Evolutionary conservation across 208 protist genomes (phyloP).

Genomic region (Phytomonas serpens): DNA sequence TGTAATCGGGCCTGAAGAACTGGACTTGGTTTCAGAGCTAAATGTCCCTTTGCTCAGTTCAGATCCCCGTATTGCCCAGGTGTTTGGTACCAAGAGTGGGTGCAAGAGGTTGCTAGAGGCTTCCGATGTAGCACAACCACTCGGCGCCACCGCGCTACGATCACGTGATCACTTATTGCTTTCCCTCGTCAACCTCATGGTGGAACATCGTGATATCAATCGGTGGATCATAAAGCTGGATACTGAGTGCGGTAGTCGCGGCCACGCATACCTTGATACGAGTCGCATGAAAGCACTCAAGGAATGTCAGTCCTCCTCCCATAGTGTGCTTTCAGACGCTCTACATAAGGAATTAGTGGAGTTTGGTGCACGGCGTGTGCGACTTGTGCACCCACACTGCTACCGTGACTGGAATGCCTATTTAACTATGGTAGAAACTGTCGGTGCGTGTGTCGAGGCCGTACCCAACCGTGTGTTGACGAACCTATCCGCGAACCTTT

Average conservation of each 20-base stretch:
- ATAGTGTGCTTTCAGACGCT: slow-evolving; percentile 14
- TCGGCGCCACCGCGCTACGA: slow-evolving; percentile 50
- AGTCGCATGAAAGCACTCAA: slow-evolving; percentile 36
- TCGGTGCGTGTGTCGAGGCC: slow-evolving; percentile 84
- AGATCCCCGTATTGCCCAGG: slow-evolving; percentile 68
- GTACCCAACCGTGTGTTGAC: slow-evolving; percentile 50
- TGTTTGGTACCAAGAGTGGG: slow-evolving; percentile 83
- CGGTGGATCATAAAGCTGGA: slow-evolving; percentile 90
- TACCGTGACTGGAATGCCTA: slow-evolving; percentile 86
- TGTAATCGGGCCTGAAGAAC: slow-evolving; percentile 80
- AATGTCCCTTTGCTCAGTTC: slow-evolving; percentile 79
- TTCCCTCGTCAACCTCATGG: slow-evolving; percentile 56
- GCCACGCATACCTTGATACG: slow-evolving; percentile 85
- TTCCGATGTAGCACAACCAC: slow-evolving; percentile 65
- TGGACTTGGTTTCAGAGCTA: slow-evolving; percentile 66
- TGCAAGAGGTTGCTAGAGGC: slow-evolving; percentile 56
- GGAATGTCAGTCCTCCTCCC: not conserved
- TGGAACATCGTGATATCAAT: slow-evolving; percentile 51
- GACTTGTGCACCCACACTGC: slow-evolving; percentile 56
- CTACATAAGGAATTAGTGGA: slow-evolving; percentile 64
- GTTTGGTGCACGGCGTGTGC: slow-evolving; percentile 53
- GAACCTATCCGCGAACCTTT: slow-evolving; percentile 73
- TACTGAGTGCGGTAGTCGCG: slow-evolving; percentile 77
- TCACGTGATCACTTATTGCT: slow-evolving; percentile 45
- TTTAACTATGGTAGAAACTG: slow-evolving; percentile 56